Percentiles rank a stretch among this genome's conserved stretches.
These are phyloP conservation scores for Pleurotus giganteus DNA, from an alignment of 768 basidiomycete species.

Conservation along the genomic window DNA sequence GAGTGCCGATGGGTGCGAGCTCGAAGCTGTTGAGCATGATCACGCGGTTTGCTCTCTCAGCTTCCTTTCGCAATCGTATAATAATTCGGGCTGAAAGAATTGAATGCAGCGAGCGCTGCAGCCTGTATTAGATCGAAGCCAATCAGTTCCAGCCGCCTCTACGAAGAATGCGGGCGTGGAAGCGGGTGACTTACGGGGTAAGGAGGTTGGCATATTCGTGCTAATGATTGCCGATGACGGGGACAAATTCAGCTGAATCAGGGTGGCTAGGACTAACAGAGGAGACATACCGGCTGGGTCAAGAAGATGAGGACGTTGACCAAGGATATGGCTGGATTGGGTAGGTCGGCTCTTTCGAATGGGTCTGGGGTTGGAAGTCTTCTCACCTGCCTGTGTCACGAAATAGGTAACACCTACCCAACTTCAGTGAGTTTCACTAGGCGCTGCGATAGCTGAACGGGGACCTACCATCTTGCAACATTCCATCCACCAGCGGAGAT, in stretches of 20 bases:
- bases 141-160: background rate
- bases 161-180: background rate
- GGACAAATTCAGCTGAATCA: background rate
- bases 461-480: slow-evolving; percentile 1
- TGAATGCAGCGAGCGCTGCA: background rate
- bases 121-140: background rate
- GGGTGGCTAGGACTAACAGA: background rate
- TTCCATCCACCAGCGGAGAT: background rate
- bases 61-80: background rate
- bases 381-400: background rate
- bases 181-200: background rate
- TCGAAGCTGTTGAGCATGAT: background rate
- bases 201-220: slow-evolving; percentile 1
- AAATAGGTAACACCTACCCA: background rate
- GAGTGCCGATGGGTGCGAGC: background rate
- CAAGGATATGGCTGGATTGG: background rate
- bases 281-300: background rate
- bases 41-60: background rate
- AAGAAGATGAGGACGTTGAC: slow-evolving; percentile 2
- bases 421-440: background rate
- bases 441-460: background rate
- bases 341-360: background rate
- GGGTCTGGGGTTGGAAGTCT: background rate
- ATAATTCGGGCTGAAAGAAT: background rate
- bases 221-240: background rate